Conservation (phyloP, 257 asterid species). For the Haberlea rhodopensis region DNA sequence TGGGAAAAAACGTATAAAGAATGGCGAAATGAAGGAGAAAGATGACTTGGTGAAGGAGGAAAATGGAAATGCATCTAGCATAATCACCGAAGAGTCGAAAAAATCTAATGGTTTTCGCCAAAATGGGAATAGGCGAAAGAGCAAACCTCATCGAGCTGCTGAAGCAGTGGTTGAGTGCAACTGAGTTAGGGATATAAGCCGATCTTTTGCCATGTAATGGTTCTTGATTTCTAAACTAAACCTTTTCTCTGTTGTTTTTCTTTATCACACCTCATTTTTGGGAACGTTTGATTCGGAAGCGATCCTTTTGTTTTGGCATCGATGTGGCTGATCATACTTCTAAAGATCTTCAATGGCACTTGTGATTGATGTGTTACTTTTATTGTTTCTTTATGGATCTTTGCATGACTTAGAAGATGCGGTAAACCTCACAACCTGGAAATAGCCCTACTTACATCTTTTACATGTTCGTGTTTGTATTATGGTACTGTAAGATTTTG, state of each 20-base stretch:
- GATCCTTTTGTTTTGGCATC: background rate
- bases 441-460: no score
- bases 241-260: slow-evolving; percentile 15
- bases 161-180: slow-evolving; percentile 62
- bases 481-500: no score
- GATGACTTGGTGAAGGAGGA: slow-evolving; percentile 35
- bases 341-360: slow-evolving; percentile 6
- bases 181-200: slow-evolving; percentile 22
- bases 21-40: slow-evolving; percentile 32
- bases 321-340: slow-evolving; percentile 3
- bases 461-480: no score
- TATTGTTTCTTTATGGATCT: background rate
- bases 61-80: slow-evolving; percentile 32
- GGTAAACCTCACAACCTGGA: no score
- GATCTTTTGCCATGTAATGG: background rate
- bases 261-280: slow-evolving; percentile 8
- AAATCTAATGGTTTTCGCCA: slow-evolving; percentile 40
- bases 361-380: background rate
- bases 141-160: slow-evolving; percentile 61
- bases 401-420: background rate
- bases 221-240: slow-evolving; percentile 15
- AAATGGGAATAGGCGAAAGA: slow-evolving; percentile 47
- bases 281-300: background rate
- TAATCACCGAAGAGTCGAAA: slow-evolving; percentile 36
- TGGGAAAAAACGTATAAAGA: slow-evolving; percentile 36